Base-by-base conservation (phyloP, 305 asterid species). In the Lippia alba region DNA sequence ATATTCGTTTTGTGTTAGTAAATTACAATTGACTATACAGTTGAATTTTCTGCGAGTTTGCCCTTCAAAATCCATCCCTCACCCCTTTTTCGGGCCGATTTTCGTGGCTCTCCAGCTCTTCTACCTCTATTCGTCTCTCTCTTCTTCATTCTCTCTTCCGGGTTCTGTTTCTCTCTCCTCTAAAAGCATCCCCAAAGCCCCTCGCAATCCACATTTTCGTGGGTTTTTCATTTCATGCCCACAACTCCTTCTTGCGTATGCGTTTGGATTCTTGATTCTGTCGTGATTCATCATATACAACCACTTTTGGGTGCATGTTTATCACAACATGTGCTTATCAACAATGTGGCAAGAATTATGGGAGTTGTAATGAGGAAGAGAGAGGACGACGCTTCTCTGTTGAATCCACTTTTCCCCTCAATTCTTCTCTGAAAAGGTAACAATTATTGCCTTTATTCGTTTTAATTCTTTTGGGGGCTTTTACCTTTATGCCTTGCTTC, bases 101-200 rank as follows among this genome's bases (percentile, higher is more conserved):
- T 86, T 83, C 76, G 86, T 81, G 97, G 88, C 55, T 71, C 75
- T 83, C 85, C 86, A 79, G 77, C 75, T 69, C 74, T 53, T 62
- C 36, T 36, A 56, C 10, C 41, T 36, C 24, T 24, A 63, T 32
- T 58, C 53, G 60, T 16, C 61, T 44, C 17, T 67, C 69, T 73
- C 41, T 36, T 36, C 41, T 36, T 36, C 41, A 36, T 36, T 36
- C 30, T 30, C 67, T 32, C 62, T 58, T 56, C 12, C 61, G 57
- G 10, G 16, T 73, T 19, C 41, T 36, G 32, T 62, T 20, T 71
- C 70, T 83, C 67, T 73, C 81, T 56, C 75, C 71, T 64, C 60
- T 51, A 24, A 32, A 51, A 11, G 33, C 75, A 58, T 41, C 70
- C 65, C 18, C 44, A 69, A 34, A 45, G 16, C 64, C 75, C 60